Base-by-base conservation (phyloP, 164 flowering plant species). In the Vitis riparia region DNA sequence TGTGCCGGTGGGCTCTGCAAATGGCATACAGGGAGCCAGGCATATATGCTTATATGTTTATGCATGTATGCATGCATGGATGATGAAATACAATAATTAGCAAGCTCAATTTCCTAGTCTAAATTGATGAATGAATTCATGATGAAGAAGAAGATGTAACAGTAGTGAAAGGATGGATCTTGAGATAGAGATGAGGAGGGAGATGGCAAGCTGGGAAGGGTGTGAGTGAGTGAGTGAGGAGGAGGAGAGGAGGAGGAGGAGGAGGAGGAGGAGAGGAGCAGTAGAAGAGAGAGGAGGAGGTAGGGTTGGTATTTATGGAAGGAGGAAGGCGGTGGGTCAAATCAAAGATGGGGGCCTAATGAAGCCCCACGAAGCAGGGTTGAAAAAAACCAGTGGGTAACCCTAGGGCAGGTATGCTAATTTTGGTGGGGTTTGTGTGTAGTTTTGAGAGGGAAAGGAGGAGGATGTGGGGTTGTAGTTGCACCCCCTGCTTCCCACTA, bases 21-120 rank as follows among this genome's bases (percentile, higher is more conserved):
- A 85, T 87, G 90, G 90, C 90, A 80, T 87, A 87, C 82, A 81
- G 84, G 90, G 90, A 87, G 90, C 88, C 90, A 87, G 82, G 90
- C 90, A 86, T 76, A 77, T 72, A 74, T 66, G 14, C 17, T 56
- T 49, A 50, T 50, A 51, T 15, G 12, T 15, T 15, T 37, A 27
- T 10, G 27, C 16, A 32, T 32, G 50, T 12, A 60, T 32, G 48
- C 14, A 60, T 60, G 11, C 16, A 51, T 66, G 15, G 27, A 11
- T 53, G 60, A 27, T 30, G 8, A 30, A 2, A 29, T 10, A 29
- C 29, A 32, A 13, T 5, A 19, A 16, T 12, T 3, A 11, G 15
- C 15, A 53, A 13, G n/a, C n/a, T 11, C 19, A 23, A n/a, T 16
- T 57, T 61, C 27, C 64, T 32, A 14, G 37, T 16, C 64, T 61